phyloP scores from a whole-genome alignment of 306 rosid species.

The Comarum palustre region DNA sequence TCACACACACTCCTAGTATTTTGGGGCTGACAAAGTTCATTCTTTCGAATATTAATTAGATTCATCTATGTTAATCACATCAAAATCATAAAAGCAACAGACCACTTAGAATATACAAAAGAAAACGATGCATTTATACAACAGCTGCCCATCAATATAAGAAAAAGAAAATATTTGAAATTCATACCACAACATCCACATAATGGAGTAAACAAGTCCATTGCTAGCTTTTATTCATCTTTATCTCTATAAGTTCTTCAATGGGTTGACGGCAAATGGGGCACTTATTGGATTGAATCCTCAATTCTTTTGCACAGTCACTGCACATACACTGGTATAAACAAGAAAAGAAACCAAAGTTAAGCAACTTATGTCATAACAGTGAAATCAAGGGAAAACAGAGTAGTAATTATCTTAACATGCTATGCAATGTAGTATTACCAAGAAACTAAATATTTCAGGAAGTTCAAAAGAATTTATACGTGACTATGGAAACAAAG shows the following conservation, averaged over 20 bases:
- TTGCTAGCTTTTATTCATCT: constrained; percentile 44
- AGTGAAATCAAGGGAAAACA: constrained; percentile 5
- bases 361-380: constrained; percentile 7
- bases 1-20: not conserved
- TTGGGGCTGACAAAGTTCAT: not conserved
- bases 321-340: constrained; percentile 81
- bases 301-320: constrained; percentile 77
- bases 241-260: constrained; percentile 74
- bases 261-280: constrained; percentile 91
- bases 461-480: not conserved
- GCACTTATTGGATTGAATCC: constrained; percentile 73
- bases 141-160: constrained; percentile 25
- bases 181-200: constrained; percentile 38
- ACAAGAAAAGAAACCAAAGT: constrained; percentile 22
- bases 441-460: constrained; percentile 20
- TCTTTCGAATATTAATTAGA: not conserved
- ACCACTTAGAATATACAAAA: constrained; percentile 39
- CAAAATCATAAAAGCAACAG: constrained; percentile 26
- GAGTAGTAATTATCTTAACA: constrained; percentile 1
- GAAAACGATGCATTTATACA: constrained; percentile 20
- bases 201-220: constrained; percentile 30
- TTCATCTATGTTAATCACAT: constrained; percentile 20
- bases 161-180: constrained; percentile 17
- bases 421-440: constrained; percentile 4
- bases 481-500: too few species aligned